These are phyloP conservation scores for Chaetomiaceae sp. DNA, from an alignment of 2,329 filamentous ascomycete genomes.

Conservation along the genomic window DNA sequence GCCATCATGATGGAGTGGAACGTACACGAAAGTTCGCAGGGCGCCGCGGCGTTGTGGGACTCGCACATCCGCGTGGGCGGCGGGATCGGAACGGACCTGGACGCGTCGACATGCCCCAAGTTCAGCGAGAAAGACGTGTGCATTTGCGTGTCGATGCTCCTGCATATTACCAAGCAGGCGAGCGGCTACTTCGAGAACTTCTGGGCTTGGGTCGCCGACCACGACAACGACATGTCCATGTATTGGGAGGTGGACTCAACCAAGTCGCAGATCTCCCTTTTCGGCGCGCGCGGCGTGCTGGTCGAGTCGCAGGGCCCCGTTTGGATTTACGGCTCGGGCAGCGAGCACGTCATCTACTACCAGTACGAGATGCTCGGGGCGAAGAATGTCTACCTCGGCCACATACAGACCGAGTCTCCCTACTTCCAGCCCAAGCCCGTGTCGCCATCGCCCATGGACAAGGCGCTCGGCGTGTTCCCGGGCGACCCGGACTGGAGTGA, in stretches of 20 bases:
- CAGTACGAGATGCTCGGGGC: conserved; percentile 61
- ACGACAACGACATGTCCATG: no score
- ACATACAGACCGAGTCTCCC: conserved; percentile 63
- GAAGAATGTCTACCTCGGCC: conserved; percentile 56
- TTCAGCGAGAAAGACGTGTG: conserved; percentile 60
- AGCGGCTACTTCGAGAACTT: not conserved
- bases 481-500: not conserved
- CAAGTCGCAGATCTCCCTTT: conserved; percentile 35
- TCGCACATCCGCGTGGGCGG: conserved; percentile 88
- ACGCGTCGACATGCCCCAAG: conserved; percentile 39
- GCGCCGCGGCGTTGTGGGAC: conserved; percentile 82
- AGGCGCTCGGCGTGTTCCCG: no score
- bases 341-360: conserved; percentile 61
- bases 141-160: conserved; percentile 57
- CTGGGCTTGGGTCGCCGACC: not conserved
- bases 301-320: conserved; percentile 41
- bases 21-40: conserved; percentile 60
- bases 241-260: no score
- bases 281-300: conserved; percentile 34
- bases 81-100: conserved; percentile 33
- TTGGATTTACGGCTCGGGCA: conserved; percentile 60
- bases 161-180: not conserved
- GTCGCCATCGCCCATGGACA: not conserved
- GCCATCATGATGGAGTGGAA: conserved; percentile 96
- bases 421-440: conserved; percentile 56